Base-by-base conservation (phyloP, 2,329 filamentous ascomycete species). In the Aspergillus quadricinctus region DNA sequence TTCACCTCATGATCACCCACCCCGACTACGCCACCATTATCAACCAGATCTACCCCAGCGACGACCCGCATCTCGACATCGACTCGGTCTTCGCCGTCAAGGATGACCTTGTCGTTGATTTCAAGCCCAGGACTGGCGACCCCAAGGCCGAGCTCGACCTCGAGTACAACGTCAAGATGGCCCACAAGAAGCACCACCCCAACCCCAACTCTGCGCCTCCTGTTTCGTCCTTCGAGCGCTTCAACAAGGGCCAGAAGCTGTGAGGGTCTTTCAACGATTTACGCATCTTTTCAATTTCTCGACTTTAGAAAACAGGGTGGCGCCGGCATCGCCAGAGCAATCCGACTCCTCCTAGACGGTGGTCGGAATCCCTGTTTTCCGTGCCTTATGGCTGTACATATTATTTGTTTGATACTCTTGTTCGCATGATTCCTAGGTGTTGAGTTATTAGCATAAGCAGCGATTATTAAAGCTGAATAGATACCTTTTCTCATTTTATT, bases 51-150 rank as follows among this genome's bases (percentile, higher is more conserved):
- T 85, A 83, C 72, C 82, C 82, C 63, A 78, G 77, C 56, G 81
- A 83, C 65, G 83, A 85, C 74, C 80, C 78, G 19, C 82, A 81
- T 68, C 76, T 84, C 40, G 72, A 74, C 58, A 83, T 80, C 62
- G 83, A 85, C 72, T 82, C 82, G 49, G 82, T 85, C 54, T 85
- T 84, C 63, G 82, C 82, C 10, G 83, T 85, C 72, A 85, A 85
- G 76, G 80, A 84, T 57, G 82, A 84, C 56, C 73, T 84, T 43
- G 77, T 84, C 51, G 79, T 83, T 48, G 78, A 85, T 65, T 84
- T 85, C 67, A 76, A 76, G 66, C 81, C 82, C 52, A 74, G 75
- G 66, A 72, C 79, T 57, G 69, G 73, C 50, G 76, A 80, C 61
- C 72, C 77, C 60, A 80, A 83, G 72, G 83, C 84, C 6, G 69